Conservation (phyloP, 2,329 filamentous ascomycete genomes). For the Karstenula rhodostoma region DNA sequence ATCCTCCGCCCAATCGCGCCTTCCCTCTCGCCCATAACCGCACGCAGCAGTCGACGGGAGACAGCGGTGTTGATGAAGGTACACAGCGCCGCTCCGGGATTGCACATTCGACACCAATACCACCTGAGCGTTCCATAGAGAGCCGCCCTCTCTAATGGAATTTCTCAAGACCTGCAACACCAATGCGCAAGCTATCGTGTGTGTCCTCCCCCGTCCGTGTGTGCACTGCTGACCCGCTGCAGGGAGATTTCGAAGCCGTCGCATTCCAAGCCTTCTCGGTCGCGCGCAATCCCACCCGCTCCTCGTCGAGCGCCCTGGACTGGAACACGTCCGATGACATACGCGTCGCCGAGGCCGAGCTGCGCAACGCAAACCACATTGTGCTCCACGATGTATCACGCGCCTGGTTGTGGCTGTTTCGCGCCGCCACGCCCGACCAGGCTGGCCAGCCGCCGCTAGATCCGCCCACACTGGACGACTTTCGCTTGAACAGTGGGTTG, state of each 20-base stretch:
- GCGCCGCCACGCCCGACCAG: conserved; percentile 34
- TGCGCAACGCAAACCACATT: conserved; percentile 38
- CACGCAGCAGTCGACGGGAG: conserved; percentile 23
- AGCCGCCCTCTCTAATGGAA: conserved; percentile 48
- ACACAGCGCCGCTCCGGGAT: conserved; percentile 43
- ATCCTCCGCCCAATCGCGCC: conserved; percentile 16
- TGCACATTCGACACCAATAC: conserved; percentile 46
- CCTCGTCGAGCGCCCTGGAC: conserved; percentile 25
- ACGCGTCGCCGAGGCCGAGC: conserved; percentile 40
- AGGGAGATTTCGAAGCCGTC: conserved; percentile 50
- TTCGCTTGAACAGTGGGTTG: conserved; percentile 39
- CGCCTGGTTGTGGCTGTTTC: conserved; percentile 48
- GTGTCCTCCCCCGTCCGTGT: conserved; percentile 3
- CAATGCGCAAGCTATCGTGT: conserved; percentile 50
- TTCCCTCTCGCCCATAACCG: conserved; percentile 17
- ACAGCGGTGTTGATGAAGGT: conserved; percentile 49
- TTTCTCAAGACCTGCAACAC: conserved; percentile 49
- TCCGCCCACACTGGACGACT: conserved; percentile 40
- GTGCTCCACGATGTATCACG: conserved; percentile 41
- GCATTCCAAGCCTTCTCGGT: conserved; percentile 48
- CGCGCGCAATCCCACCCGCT: conserved; percentile 28
- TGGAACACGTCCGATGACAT: conserved; percentile 35
- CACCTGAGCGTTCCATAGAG: conserved; percentile 50
- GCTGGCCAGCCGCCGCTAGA: conserved; percentile 29
- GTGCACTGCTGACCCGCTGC: conserved; percentile 25